phyloP scores from a whole-genome alignment of 1,139 yeast species.

The Geotrichum reessii region DNA sequence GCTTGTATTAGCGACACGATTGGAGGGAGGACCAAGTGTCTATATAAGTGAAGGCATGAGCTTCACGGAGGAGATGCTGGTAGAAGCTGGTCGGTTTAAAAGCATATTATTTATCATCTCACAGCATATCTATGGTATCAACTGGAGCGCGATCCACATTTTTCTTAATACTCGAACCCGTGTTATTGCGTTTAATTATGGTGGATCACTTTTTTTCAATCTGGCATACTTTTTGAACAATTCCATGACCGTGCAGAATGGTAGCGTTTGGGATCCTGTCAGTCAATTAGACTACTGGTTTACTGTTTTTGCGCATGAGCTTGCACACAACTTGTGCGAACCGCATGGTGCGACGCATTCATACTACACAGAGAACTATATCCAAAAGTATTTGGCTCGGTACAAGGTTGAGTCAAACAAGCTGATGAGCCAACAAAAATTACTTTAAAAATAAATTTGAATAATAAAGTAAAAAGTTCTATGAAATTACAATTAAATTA shows the following conservation, averaged over 20 bases:
- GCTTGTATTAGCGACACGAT: conserved; percentile 1
- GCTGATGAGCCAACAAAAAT: neutral
- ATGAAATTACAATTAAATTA: no score
- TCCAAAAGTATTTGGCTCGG: conserved; percentile 10
- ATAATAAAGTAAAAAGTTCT: no score
- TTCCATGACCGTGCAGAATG: conserved; percentile 19
- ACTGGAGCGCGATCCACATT: conserved; percentile 30
- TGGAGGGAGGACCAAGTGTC: conserved; percentile 12
- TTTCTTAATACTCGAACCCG: conserved; percentile 27
- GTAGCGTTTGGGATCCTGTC: conserved; percentile 21
- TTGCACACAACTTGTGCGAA: conserved; percentile 38
- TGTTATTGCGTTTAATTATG: conserved; percentile 38
- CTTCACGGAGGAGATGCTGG: conserved; percentile 4
- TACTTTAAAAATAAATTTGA: neutral
- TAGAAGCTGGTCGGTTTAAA: conserved; percentile 18
- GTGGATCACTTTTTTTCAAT: conserved; percentile 38
- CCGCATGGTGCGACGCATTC: conserved; percentile 39
- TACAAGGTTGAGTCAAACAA: conserved; percentile 9
- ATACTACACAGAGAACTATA: conserved; percentile 26
- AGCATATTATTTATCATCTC: conserved; percentile 16
- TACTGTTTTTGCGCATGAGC: conserved; percentile 40
- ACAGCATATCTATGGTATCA: conserved; percentile 16
- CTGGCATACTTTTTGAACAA: conserved; percentile 28
- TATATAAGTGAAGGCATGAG: conserved; percentile 3
- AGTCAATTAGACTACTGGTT: conserved; percentile 37